Evolutionary conservation across 331 rosid species (phyloP), one percentile per base, ranked within the genome.

Genomic region (Cydonia oblonga): DNA sequence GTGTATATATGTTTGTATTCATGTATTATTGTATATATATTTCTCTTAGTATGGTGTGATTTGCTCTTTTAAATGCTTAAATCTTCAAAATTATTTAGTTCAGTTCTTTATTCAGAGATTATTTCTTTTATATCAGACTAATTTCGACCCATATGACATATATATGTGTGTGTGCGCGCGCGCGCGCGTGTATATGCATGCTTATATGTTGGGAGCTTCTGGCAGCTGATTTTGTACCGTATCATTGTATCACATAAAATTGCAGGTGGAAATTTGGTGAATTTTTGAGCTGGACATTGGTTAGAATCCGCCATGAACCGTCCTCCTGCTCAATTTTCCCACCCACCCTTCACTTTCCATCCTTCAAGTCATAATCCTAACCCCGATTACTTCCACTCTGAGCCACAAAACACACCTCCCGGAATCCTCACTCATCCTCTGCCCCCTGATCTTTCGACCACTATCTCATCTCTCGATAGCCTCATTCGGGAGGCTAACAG

Each of bases 381-480:
- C 57, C 54, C 73, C 40, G 75, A 72, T 51, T 46, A 67, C 7
- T 66, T 65, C 16, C 38, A 53, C 62, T 12, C 65, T 58, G 68
- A 40, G 9, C 44, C 72, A 54, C 70, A 66, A 64, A 67, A 58
- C 25, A 60, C 65, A 10, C 63, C 54, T 15, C 65, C 78, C n/a
- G 78, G 38, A 40, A 71, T 28, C 40, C 70, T 13, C 64, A 18
- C 53, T 70, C 74, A 25, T 66, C 76, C 75, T 29, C 25, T 62
- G 26, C 62, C n/a, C 23, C 14, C 71, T 20, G 76, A 78, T 44
- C 76, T 87, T 53, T 72, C 82, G 1, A 33, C 85, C 18, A 75
- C 88, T 11, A 68, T 85, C 35, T 56, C 86, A 14, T 82, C 90
- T 54, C 92, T 92, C 61, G 57, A 70, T 26, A 40, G 49, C 76